A percentile compares a stretch with the other conserved stretches of the same genome.
Conservation (phyloP, 202 grass and related monocot species). For the Schoenoplectus tabernaemontani region DNA sequence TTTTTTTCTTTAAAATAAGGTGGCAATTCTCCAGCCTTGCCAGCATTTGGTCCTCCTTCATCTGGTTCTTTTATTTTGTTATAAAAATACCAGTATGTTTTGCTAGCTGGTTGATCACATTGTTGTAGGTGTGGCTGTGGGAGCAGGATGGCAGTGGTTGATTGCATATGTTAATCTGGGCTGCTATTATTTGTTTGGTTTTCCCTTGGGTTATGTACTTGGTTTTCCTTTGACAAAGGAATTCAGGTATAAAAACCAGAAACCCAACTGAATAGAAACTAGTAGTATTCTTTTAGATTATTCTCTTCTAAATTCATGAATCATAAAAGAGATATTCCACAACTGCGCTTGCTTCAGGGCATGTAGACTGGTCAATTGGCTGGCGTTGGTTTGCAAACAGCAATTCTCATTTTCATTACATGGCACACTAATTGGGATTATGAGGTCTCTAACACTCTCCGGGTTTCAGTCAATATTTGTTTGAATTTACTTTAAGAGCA, state of each 20-base stretch:
- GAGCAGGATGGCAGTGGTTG: conserved; percentile 81
- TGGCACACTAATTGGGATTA: conserved; percentile 70
- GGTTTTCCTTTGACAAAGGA: conserved; percentile 58
- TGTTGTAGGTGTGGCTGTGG: conserved; percentile 71
- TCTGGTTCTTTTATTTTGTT: no score
- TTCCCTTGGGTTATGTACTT: conserved; percentile 60
- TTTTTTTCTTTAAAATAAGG: neutral
- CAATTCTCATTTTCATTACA: conserved; percentile 44
- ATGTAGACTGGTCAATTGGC: conserved; percentile 76
- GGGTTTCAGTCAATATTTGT: no score
- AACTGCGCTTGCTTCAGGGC: conserved; percentile 33
- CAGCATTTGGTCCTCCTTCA: no score
- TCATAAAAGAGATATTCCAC: neutral
- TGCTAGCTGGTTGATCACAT: neutral
- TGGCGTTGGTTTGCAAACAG: conserved; percentile 61
- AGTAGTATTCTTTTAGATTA: neutral
- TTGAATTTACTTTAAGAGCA: neutral
- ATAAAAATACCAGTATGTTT: neutral
- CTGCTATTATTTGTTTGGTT: conserved; percentile 79
- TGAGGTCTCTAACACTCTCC: conserved; percentile 35
- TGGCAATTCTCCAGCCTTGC: no score
- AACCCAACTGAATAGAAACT: neutral
- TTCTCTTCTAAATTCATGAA: neutral
- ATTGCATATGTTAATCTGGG: conserved; percentile 69
- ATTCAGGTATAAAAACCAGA: conserved; percentile 36